Base-by-base conservation (phyloP, 1,284 basidiomycete species). In the Tilletia setariae region DNA sequence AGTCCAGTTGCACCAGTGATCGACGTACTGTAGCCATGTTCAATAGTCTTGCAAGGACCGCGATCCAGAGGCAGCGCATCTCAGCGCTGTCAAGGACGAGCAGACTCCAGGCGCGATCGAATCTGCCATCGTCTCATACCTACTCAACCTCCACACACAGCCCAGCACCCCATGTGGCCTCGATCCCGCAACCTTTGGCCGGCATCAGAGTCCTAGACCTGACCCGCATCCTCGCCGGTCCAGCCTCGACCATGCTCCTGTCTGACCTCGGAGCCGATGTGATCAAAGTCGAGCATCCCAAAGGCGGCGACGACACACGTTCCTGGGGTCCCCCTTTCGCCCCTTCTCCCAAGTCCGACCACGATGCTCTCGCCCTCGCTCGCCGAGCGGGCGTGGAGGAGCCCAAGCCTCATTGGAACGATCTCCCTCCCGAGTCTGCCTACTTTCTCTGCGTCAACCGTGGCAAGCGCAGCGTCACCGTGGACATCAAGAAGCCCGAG, bases 401-500 rank as follows among this genome's bases (percentile, higher is more conserved):
- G 16, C 56, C 56, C 3, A 61, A 35, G 25, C 30, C 56, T 9
- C 56, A 82, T 63, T 83, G 83, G 83, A 73, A 72, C 30, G 71
- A 74, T 15, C 86, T 93, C 0, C 93, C 93, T 2, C 88, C 92
- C 9, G 94, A 97, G 82, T 92, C 91, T 2, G 92, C 94, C 0
- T 98, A 98, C 83, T 98, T 96, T 80, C 87, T 98, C 16, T 87
- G 90, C 1, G 89, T 88, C 1, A 98, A 98, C 82, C 86, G 94
- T 65, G 93, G 93, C 85, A 95, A 95, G 82, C 92, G 91, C 32
- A 77, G 79, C 3, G 86, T 96, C 64, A 94, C 92, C 1, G 86
- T 92, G 21, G 92, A 98, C 83, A 89, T 98, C 83, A 97, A 96
- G 83, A 84, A 85, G 1, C 84, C 87, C 0, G 87, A 90, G 71